Base-by-base conservation (phyloP, 306 rosid genomes). In the Abrus precatorius region DNA sequence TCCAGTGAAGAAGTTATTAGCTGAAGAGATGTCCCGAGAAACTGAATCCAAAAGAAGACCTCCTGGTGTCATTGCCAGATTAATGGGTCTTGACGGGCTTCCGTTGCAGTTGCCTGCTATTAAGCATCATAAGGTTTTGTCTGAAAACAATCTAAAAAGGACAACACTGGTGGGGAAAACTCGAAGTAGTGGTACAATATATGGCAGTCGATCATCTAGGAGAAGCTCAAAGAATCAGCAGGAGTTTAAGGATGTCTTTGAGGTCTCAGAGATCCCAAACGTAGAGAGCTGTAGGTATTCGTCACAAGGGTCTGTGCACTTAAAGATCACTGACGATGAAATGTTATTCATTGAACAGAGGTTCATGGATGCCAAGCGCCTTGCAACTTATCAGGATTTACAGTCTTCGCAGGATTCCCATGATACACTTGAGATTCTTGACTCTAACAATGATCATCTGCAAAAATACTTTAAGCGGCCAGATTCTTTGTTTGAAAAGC, bases 41-140 rank as follows among this genome's bases (percentile, higher is more conserved):
- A 74, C 78, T 43, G 90, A 91, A 65, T 72, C 84, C 63, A 86
- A 85, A 81, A 91, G 92, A 84, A 82, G 90, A 60, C 49, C 90
- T 1, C 92, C 94, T 0, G 81, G 90, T 83, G 88, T 91, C 52
- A 74, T 93, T 82, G 96, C 94, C 62, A 93, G 84, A 79, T 81
- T 93, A 90, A 93, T 93, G 97, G 97, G 97, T 76, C 94, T 93
- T 44, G 97, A 93, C 62, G 95, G 91, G 74, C 57, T 89, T 86
- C 95, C 93, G 0, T 80, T 83, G 75, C 88, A 78, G 81, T 88
- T 81, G 78, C 72, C 89, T 72, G 6, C 69, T 3, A 36, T 34
- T 38, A 92, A 74, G 83, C 90, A 87, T 38, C 85, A 77, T 1
- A 87, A 74, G 57, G 70, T 53, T 75, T 54, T 74, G 12, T 49